phyloP scores from a whole-genome alignment of 495 filamentous ascomycete genomes.

The Hypoxylon rickii region DNA sequence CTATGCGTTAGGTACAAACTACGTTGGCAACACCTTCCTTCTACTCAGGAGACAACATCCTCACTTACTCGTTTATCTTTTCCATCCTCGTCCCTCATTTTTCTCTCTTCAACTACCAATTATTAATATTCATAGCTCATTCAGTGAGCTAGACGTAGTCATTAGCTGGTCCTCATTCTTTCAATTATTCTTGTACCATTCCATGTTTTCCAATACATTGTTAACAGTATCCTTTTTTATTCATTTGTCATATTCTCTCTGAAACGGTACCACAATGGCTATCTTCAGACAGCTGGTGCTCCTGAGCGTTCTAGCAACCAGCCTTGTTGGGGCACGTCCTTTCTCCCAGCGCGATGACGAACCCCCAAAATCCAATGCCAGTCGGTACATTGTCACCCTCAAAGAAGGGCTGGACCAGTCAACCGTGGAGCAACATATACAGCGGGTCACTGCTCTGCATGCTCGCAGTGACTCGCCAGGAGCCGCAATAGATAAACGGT shows the following conservation, averaged over 20 bases:
- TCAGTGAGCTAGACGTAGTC: too few relatives aligned
- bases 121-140: neutral
- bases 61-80: neutral
- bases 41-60: neutral
- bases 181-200: slow-evolving; percentile 3
- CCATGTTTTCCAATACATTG: too few relatives aligned
- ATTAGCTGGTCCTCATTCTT: neutral
- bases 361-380: slow-evolving; percentile 35
- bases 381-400: slow-evolving; percentile 59
- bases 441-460: slow-evolving; percentile 37
- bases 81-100: neutral
- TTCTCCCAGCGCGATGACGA: neutral
- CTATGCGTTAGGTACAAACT: too few relatives aligned
- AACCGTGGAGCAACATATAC: slow-evolving; percentile 42
- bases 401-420: slow-evolving; percentile 45
- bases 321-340: neutral
- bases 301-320: neutral
- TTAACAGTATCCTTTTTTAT: neutral
- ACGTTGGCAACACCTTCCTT: neutral
- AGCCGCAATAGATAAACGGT: slow-evolving; percentile 41
- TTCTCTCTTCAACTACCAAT: neutral
- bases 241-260: neutral
- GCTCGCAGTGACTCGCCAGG: slow-evolving; percentile 39
- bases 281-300: slow-evolving; percentile 5
- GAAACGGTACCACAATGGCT: slow-evolving; percentile 3